Evolutionary conservation across 2,329 filamentous ascomycete genomes (phyloP), one percentile per base, ranked within the genome.

Genomic region (Arthrobotrys entomopaga): DNA sequence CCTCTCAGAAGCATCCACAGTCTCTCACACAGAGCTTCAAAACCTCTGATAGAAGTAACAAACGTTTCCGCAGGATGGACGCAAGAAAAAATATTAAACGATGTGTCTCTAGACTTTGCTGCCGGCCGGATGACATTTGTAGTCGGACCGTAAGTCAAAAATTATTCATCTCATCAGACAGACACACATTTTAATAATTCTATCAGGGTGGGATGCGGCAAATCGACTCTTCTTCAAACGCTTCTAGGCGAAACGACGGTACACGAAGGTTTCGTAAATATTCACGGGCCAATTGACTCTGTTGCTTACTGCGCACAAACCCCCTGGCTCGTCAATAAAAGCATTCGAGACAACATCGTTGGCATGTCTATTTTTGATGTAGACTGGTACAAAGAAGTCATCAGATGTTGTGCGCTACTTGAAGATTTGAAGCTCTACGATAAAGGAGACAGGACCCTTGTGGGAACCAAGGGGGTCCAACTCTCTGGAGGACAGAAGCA

Each of bases 401-500:
- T 82, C 1, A 65, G 78, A 1, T 80, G 80, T 0, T 84, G 83
- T 29, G 80, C 80, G 65, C 78, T 84, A 0, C 65, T 74, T 0
- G 57, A 75, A 0, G 82, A 82, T 48, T 78, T 84, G 2, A 79
- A 81, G 8, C 78, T 78, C 3, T 78, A 85, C n/a, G 77, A 80
- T 0, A 71, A 79, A 2, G 70, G 70, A 16, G 70, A 74, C 46
- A 56, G 56, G n/a, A 74, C 70, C 5, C 26, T 74, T 1, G 79
- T 85, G 46, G 84, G 84, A 1, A 59, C 63, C 20, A 83, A 83
- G 34, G 84, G 84, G 0, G 80, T 84, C 54, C 81, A 80, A 2
- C 79, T 86, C 0, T 84, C 83, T 3, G 84, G 84, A 4, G 84
- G 84, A 0, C 84, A 86, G 75, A 83, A 82, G 74, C 82, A 83